Conservation (phyloP, 2,329 filamentous ascomycete species). For the Cordyceps cicadae region DNA sequence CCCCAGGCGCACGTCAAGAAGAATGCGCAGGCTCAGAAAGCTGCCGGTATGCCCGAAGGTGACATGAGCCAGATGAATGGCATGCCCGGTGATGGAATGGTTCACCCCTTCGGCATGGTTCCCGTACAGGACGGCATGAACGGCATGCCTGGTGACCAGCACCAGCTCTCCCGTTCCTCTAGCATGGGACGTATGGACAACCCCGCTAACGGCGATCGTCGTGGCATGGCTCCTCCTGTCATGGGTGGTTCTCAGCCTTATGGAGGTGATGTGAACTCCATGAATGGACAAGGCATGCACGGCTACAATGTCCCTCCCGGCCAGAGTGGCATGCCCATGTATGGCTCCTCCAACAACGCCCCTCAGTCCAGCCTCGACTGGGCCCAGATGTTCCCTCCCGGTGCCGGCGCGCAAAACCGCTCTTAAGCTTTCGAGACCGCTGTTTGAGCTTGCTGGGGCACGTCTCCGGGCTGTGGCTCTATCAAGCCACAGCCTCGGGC, state of each 20-base stretch:
- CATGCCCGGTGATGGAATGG: slow-evolving; percentile 49
- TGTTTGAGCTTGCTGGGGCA: slow-evolving; percentile 11
- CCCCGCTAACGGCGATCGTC: slow-evolving; percentile 44
- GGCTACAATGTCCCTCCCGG: slow-evolving; percentile 55
- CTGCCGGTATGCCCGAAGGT: slow-evolving; percentile 43
- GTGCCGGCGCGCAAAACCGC: slow-evolving; percentile 49
- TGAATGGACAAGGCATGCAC: slow-evolving; percentile 57
- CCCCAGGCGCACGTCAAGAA: slow-evolving; percentile 85
- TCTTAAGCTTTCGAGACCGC: slow-evolving; percentile 25
- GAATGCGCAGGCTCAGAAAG: slow-evolving; percentile 52
- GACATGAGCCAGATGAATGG: slow-evolving; percentile 53
- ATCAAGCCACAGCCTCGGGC: slow-evolving; percentile 19
- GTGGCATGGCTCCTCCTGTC: slow-evolving; percentile 44
- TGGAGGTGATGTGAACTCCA: slow-evolving; percentile 50
- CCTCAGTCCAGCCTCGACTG: slow-evolving; percentile 62
- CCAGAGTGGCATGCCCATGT: slow-evolving; percentile 58
- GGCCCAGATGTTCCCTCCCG: slow-evolving; percentile 70
- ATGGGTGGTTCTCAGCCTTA: slow-evolving; percentile 48
- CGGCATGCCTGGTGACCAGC: slow-evolving; percentile 52
- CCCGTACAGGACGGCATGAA: slow-evolving; percentile 49
- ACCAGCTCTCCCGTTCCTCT: slow-evolving; percentile 54
- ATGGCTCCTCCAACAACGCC: slow-evolving; percentile 50
- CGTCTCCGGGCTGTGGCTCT: slow-evolving; percentile 13
- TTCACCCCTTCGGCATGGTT: slow-evolving; percentile 50
- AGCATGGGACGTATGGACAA: slow-evolving; percentile 52